A percentile compares a stretch with the other conserved stretches of the same genome.
Evolutionary conservation across 1,284 basidiomycete genomes (phyloP).

Genomic region (Cutaneotrichosporon mucoides): DNA sequence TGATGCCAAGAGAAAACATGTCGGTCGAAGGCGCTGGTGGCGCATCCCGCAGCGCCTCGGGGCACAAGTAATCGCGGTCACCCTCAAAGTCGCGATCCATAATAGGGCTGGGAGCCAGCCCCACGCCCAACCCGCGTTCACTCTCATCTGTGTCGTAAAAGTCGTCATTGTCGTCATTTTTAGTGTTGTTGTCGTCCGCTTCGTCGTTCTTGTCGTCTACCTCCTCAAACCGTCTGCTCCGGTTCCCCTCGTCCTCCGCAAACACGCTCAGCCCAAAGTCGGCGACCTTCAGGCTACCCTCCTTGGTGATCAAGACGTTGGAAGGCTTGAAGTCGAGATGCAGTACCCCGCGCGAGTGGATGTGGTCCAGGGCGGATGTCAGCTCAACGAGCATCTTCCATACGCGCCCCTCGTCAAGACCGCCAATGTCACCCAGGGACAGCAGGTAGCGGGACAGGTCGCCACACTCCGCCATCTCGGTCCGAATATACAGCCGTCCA

Average conservation of each 20-base stretch:
- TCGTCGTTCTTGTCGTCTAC: too few species aligned
- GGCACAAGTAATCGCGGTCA: conserved; percentile 93
- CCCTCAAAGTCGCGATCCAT: conserved; percentile 65
- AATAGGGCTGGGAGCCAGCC: conserved; percentile 23
- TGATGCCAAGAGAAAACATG: conserved; percentile 92
- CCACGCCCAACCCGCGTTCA: not conserved
- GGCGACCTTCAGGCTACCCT: conserved; percentile 88
- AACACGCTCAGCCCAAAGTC: conserved; percentile 86
- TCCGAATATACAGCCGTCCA: conserved; percentile 80
- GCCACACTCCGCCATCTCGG: conserved; percentile 86
- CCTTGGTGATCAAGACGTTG: conserved; percentile 84
- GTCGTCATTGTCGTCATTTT: too few species aligned
- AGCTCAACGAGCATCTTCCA: conserved; percentile 95
- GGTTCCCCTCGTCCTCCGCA: not conserved
- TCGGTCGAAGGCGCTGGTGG: conserved; percentile 85
- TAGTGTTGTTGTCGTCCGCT: not conserved
- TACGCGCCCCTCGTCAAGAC: conserved; percentile 85
- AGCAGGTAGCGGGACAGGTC: conserved; percentile 85
- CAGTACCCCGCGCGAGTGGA: conserved; percentile 79
- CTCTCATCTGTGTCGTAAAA: not conserved
- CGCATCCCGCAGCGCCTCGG: conserved; percentile 81
- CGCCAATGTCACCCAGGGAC: conserved; percentile 76
- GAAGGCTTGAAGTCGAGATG: conserved; percentile 96
- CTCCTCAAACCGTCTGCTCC: too few species aligned
- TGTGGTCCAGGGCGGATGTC: conserved; percentile 70